Evolutionary conservation across 345 rosid genomes (phyloP).

Genomic region (Brassica cretica): DNA sequence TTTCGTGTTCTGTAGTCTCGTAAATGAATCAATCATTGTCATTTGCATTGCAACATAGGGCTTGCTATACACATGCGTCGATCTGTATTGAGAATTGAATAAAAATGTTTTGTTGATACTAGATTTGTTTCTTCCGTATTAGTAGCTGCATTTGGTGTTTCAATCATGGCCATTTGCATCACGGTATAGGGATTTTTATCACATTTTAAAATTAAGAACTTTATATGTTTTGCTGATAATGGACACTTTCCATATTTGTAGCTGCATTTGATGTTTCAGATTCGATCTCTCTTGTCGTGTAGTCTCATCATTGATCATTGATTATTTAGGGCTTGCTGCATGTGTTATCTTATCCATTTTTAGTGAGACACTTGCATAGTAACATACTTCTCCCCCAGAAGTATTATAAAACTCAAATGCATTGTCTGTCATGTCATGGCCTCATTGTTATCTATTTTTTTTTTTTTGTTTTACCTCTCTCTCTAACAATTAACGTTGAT

Average conservation of each 20-base stretch:
- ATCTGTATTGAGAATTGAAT: not conserved
- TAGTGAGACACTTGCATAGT: not conserved
- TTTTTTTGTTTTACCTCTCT: not conserved
- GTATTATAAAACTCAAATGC: conserved; percentile 17
- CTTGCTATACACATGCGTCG: not conserved
- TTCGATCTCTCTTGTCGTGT: conserved; percentile 9
- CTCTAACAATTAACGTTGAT: conserved; percentile 23
- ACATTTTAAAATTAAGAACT: not conserved
- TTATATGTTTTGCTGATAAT: not conserved
- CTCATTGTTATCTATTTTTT: not conserved
- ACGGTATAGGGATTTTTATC: not conserved
- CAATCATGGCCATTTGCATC: not conserved
- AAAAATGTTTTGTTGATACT: not conserved
- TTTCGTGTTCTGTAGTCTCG: conserved; percentile 12
- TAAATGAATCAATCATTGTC: conserved; percentile 1
- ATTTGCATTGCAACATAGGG: conserved; percentile 1
- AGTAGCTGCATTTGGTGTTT: not conserved
- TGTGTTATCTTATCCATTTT: conserved; percentile 8
- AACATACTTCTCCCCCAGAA: conserved; percentile 1
- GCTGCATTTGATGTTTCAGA: conserved; percentile 15
- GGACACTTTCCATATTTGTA: not conserved
- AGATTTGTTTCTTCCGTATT: not conserved
- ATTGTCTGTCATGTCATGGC: conserved; percentile 19
- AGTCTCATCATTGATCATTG: conserved; percentile 12
- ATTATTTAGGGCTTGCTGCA: not conserved